Percentiles rank a stretch among this genome's conserved stretches.
phyloP scores from a whole-genome alignment of 768 basidiomycete genomes.

The Pleurotus ostreatus region DNA sequence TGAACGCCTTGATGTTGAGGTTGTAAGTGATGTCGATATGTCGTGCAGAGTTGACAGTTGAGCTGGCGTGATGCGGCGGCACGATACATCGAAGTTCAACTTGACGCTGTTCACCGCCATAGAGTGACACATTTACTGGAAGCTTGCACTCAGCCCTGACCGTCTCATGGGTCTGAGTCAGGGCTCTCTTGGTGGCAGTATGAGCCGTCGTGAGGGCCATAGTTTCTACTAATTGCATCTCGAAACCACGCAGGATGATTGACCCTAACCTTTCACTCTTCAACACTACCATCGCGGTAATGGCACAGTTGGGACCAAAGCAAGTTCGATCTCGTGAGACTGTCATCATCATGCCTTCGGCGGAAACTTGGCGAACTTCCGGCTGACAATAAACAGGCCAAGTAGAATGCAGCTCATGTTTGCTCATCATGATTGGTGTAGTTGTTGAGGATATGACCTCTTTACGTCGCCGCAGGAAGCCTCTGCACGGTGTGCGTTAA shows the following conservation, averaged over 20 bases:
- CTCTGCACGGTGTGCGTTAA: constrained; percentile 37
- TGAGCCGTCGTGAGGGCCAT: constrained; percentile 67
- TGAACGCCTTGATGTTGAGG: constrained; percentile 71
- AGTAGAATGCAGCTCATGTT: constrained; percentile 89
- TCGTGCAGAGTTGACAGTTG: constrained; percentile 76
- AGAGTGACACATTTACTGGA: constrained; percentile 68
- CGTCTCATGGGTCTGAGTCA: constrained; percentile 49
- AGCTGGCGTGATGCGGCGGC: constrained; percentile 70
- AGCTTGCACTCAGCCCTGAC: constrained; percentile 69
- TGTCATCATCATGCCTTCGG: constrained; percentile 70
- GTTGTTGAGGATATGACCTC: constrained; percentile 63
- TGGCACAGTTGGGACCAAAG: constrained; percentile 82
- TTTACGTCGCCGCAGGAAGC: constrained; percentile 80
- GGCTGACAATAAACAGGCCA: constrained; percentile 89
- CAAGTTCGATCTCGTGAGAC: constrained; percentile 77
- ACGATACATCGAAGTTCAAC: constrained; percentile 72
- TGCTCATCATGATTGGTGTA: constrained; percentile 79
- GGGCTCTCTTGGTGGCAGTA: constrained; percentile 49
- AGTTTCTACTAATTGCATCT: constrained; percentile 76
- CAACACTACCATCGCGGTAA: constrained; percentile 66
- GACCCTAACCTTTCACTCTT: constrained; percentile 67
- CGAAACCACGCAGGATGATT: constrained; percentile 77
- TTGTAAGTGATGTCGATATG: constrained; percentile 86
- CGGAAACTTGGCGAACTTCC: constrained; percentile 60
- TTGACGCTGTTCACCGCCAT: constrained; percentile 65